Evolutionary conservation across 2,329 filamentous ascomycete species (phyloP), one percentile per base, ranked within the genome.

Genomic region (Colletotrichum sp.): DNA sequence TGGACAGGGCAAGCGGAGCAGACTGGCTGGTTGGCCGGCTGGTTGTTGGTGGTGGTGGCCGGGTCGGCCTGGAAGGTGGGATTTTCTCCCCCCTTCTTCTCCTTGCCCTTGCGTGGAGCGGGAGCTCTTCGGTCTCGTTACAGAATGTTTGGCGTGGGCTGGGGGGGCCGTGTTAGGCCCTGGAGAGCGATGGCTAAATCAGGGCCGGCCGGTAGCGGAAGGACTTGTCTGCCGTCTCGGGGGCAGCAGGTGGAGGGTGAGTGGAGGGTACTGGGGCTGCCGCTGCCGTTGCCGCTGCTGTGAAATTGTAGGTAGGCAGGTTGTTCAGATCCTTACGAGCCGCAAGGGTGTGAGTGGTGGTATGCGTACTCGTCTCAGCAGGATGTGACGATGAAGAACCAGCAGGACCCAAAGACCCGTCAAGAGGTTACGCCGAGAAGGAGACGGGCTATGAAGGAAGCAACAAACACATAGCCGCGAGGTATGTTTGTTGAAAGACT

Each of bases 81-180:
- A 69, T 72, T 62, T 71, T 71, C 34, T n/a, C 39, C 39, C 39
- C 39, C 39, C 36, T 70, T 49, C 62, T 44, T 62, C 32, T 70
- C 12, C 30, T 70, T 77, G 71, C 74, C 74, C 71, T 77, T 62
- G 74, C 71, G 74, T 77, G 74, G 74, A 77, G 74, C 71, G 74
- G 65, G 74, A 75, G 71, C 71, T 76, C 71, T 70, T 75, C 65
- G 74, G 71, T 74, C 66, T 76, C 74, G 74, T 75, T 75, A 71
- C 71, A 76, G 71, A 76, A 76, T 75, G 71, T 69, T 69, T 76
- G 74, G 71, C 73, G 69, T 76, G 63, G 69, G 69, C 73, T 72
- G 72, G 68, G 72, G 63, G 72, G 72, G 72, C 34, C 72, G 72
- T 75, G 68, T 75, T 66, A 75, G 72, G 71, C 60, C 72, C 69